A percentile compares a stretch with the other conserved stretches of the same genome.
Evolutionary conservation across 2,329 filamentous ascomycete genomes (phyloP).

Genomic region (Albifimbria verrucaria): DNA sequence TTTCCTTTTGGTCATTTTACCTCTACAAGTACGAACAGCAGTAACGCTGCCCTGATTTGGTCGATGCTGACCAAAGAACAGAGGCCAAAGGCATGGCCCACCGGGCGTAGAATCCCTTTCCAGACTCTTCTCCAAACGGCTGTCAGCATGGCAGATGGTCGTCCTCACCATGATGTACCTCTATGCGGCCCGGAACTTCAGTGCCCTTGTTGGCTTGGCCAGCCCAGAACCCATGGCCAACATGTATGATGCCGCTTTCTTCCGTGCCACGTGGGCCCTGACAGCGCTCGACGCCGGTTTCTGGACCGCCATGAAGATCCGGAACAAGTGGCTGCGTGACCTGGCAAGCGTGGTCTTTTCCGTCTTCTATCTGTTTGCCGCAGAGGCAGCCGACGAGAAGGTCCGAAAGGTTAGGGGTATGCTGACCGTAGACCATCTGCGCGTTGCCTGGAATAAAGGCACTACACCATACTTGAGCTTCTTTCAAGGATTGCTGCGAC

Average conservation of each 20-base stretch:
- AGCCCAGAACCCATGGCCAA: conserved; percentile 92
- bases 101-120: conserved; percentile 70
- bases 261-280: conserved; percentile 93
- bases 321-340: conserved; percentile 74
- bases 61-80: conserved; percentile 32
- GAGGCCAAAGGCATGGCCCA: conserved; percentile 86
- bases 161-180: conserved; percentile 86
- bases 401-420: conserved; percentile 84
- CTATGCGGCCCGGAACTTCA: conserved; percentile 90
- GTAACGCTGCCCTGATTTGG: neutral
- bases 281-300: conserved; percentile 95
- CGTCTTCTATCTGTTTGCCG: conserved; percentile 85
- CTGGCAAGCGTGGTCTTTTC: conserved; percentile 80
- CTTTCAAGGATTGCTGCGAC: conserved; percentile 69
- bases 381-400: conserved; percentile 94
- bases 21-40: conserved; percentile 62
- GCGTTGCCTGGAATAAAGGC: conserved; percentile 93
- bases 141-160: conserved; percentile 88
- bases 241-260: conserved; percentile 89
- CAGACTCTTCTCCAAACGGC: conserved; percentile 60
- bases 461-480: conserved; percentile 81
- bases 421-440: conserved; percentile 85
- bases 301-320: conserved; percentile 96
- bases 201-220: conserved; percentile 84
- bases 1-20: conserved; percentile 89